Evolutionary conservation across 2,329 filamentous ascomycete species (phyloP).

Genomic region (Hypomyces rosellus): DNA sequence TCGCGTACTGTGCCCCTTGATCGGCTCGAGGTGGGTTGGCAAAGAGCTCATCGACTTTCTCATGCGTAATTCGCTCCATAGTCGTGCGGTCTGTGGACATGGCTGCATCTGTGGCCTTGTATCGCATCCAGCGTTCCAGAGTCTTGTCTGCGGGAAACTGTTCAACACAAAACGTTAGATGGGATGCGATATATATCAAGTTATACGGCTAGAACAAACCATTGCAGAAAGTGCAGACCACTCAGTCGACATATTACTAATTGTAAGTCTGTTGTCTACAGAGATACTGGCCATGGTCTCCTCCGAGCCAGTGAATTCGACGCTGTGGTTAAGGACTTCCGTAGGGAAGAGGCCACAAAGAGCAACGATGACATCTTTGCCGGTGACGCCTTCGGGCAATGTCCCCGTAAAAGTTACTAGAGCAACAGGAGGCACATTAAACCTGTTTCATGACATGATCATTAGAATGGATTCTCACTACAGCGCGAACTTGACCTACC

Average conservation of each 20-base stretch:
- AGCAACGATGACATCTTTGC: constrained; percentile 90
- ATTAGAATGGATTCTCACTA: not conserved
- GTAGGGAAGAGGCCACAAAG: constrained; percentile 81
- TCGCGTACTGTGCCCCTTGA: constrained; percentile 72
- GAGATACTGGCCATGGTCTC: constrained; percentile 68
- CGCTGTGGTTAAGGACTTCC: constrained; percentile 83
- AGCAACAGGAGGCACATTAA: constrained; percentile 78
- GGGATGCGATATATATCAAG: not conserved
- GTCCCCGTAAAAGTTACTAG: constrained; percentile 71
- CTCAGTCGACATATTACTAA: constrained; percentile 76
- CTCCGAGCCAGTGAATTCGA: constrained; percentile 80
- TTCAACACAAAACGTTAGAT: not conserved
- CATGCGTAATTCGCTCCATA: constrained; percentile 62
- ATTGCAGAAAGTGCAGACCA: constrained; percentile 53
- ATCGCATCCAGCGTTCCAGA: constrained; percentile 66
- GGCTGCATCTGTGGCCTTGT: constrained; percentile 66
- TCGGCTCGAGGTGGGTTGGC: constrained; percentile 64
- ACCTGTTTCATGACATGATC: constrained; percentile 42
- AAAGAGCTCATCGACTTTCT: constrained; percentile 65
- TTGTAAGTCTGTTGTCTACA: constrained; percentile 67
- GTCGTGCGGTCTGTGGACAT: constrained; percentile 46
- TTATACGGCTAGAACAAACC: not conserved
- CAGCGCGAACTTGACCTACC: constrained; percentile 42
- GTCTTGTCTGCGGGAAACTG: constrained; percentile 71
- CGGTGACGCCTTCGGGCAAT: constrained; percentile 73